Percentiles rank a stretch among this genome's conserved stretches.
Conservation (phyloP, 1,139 yeast genomes). For the Ogataea hybrid region DNA sequence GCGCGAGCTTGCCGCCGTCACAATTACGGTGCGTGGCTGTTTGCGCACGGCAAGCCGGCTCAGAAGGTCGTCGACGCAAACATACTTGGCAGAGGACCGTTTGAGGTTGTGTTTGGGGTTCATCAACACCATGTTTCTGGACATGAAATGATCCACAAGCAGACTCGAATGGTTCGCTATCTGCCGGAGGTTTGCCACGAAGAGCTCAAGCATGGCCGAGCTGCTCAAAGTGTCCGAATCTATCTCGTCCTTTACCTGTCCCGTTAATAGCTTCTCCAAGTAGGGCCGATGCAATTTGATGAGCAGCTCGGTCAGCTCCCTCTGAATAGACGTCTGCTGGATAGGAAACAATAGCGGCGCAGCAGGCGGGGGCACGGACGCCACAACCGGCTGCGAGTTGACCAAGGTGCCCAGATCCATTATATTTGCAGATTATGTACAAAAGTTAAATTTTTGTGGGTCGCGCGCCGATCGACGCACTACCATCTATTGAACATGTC, state of each 20-base stretch:
- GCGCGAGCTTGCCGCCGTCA: constrained; percentile 61
- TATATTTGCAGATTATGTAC: neutral
- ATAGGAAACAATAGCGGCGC: constrained; percentile 42
- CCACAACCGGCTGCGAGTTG: neutral
- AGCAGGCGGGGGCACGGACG: neutral
- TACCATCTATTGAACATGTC: constrained; percentile 14
- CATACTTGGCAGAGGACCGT: constrained; percentile 58
- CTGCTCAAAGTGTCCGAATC: constrained; percentile 26
- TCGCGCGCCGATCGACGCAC: constrained; percentile 7
- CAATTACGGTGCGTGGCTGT: constrained; percentile 37
- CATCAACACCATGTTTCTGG: constrained; percentile 61
- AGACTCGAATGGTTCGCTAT: constrained; percentile 65
- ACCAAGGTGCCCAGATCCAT: constrained; percentile 1
- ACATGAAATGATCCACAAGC: constrained; percentile 72
- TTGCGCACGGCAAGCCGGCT: constrained; percentile 30
- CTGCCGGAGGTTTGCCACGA: constrained; percentile 49
- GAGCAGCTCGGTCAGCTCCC: constrained; percentile 52
- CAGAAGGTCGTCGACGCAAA: constrained; percentile 50
- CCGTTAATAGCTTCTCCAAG: constrained; percentile 26
- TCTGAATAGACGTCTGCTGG: constrained; percentile 52
- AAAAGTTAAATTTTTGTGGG: neutral
- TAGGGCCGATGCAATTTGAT: constrained; percentile 47
- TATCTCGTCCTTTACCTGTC: constrained; percentile 18
- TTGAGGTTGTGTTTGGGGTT: constrained; percentile 58
- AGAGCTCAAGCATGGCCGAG: constrained; percentile 37